Evolutionary conservation across 1,284 basidiomycete genomes (phyloP).

Genomic region (Papiliotrema fonsecae): DNA sequence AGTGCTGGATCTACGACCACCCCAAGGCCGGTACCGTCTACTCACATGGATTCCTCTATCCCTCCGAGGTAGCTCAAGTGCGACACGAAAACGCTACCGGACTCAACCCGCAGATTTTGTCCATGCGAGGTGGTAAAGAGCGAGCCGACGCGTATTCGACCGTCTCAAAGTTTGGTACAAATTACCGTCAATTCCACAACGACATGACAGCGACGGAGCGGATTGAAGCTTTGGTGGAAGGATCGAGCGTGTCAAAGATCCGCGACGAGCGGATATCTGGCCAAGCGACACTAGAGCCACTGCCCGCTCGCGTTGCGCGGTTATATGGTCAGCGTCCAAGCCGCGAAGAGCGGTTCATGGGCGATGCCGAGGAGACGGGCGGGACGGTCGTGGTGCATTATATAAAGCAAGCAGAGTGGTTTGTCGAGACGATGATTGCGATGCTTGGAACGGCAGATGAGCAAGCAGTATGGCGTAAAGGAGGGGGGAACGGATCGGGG

Average conservation of each 20-base stretch:
- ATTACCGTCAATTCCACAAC: constrained; percentile 68
- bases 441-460: constrained; percentile 69
- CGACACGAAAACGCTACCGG: constrained; percentile 46
- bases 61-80: constrained; percentile 74
- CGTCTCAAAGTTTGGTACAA: constrained; percentile 75
- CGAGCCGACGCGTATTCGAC: constrained; percentile 64
- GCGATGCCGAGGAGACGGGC: constrained; percentile 56
- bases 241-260: constrained; percentile 48
- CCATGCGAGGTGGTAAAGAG: constrained; percentile 16
- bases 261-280: constrained; percentile 8
- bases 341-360: constrained; percentile 57
- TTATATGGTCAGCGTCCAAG: constrained; percentile 2
- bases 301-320: not conserved
- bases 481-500: constrained; percentile 15
- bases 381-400: constrained; percentile 95
- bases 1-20: constrained; percentile 98
- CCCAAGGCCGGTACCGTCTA: constrained; percentile 90
- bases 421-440: constrained; percentile 84
- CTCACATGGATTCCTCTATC: constrained; percentile 95
- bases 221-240: constrained; percentile 90
- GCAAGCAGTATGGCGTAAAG: constrained; percentile 17
- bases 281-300: not conserved
- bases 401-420: constrained; percentile 96
- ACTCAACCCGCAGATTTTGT: constrained; percentile 14
- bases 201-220: constrained; percentile 64